A percentile compares a stretch with the other conserved stretches of the same genome.
Evolutionary conservation across 2,329 filamentous ascomycete species (phyloP).

Genomic region (Stachybotrys chartarum): DNA sequence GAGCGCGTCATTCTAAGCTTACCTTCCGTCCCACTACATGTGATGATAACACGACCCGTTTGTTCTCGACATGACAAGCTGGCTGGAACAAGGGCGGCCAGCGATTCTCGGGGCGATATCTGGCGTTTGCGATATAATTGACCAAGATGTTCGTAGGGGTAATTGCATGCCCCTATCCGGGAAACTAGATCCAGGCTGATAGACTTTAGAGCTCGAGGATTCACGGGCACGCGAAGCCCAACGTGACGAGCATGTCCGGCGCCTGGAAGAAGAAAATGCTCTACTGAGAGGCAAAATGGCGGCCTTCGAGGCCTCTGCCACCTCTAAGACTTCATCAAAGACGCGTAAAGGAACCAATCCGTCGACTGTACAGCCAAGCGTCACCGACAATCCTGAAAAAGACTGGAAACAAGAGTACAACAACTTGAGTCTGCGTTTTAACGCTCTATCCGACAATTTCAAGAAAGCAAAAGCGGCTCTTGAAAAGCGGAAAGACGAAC

Average conservation of each 20-base stretch:
- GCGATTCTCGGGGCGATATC: constrained; percentile 31
- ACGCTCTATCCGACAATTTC: constrained; percentile 31
- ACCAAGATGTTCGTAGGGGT: constrained; percentile 29
- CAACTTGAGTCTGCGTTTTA: constrained; percentile 32
- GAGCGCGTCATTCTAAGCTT: background rate
- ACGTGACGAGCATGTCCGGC: constrained; percentile 7
- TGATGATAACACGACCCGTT: background rate
- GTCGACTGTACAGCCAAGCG: background rate
- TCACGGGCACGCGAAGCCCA: background rate
- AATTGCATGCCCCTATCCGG: constrained; percentile 3
- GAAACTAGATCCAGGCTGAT: background rate
- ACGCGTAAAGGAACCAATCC: background rate
- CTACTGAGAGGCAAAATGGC: constrained; percentile 10
- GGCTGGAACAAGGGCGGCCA: constrained; percentile 30
- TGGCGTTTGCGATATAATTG: constrained; percentile 31
- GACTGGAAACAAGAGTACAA: constrained; percentile 24
- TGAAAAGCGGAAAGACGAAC: constrained; percentile 31
- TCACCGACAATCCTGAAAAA: constrained; percentile 3
- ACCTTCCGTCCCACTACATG: background rate
- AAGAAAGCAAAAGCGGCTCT: constrained; percentile 31
- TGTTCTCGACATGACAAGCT: constrained; percentile 27
- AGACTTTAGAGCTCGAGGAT: background rate
- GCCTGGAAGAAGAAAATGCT: constrained; percentile 11
- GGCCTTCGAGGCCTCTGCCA: background rate
- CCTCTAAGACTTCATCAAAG: constrained; percentile 1